Conservation (phyloP, 2,329 filamentous ascomycete genomes). For the Ophiostoma populinum region DNA sequence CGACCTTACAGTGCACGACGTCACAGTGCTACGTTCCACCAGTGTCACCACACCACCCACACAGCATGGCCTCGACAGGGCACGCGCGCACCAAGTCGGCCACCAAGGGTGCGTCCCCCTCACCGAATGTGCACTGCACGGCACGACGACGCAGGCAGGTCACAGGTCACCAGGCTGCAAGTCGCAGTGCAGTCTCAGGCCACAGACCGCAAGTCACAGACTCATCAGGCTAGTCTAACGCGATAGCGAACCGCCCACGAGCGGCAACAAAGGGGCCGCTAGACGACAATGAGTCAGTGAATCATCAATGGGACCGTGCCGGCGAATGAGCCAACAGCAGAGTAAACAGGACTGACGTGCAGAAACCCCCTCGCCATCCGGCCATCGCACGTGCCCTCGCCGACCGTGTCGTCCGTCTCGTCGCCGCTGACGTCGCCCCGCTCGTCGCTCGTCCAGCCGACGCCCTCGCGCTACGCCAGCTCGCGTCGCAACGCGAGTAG, state of each 20-base stretch:
- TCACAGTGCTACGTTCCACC: too few relatives aligned
- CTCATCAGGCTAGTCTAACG: not conserved
- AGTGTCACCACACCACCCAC: not conserved
- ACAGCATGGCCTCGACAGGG: constrained; percentile 11
- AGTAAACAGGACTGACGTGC: too few relatives aligned
- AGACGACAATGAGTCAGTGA: constrained; percentile 54
- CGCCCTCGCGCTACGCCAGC: constrained; percentile 8
- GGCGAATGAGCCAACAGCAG: too few relatives aligned
- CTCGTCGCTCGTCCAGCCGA: constrained; percentile 3
- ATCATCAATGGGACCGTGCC: not conserved
- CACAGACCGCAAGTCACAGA: too few relatives aligned
- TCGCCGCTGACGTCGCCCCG: constrained; percentile 5
- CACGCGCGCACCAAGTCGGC: constrained; percentile 22
- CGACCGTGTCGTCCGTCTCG: constrained; percentile 13
- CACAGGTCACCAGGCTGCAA: too few relatives aligned
- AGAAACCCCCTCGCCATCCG: constrained; percentile 7
- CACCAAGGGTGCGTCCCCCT: constrained; percentile 18
- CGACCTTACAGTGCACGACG: too few relatives aligned
- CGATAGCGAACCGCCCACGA: constrained; percentile 38
- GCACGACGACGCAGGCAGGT: not conserved
- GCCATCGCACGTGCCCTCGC: not conserved
- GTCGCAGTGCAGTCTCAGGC: too few relatives aligned
- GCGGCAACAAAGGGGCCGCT: constrained; percentile 65
- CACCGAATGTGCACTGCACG: too few relatives aligned
- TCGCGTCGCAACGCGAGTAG: constrained; percentile 3